Evolutionary conservation across 2,329 filamentous ascomycete genomes (phyloP), one percentile per base, ranked within the genome.

Genomic region (Hypoxylon sp.): DNA sequence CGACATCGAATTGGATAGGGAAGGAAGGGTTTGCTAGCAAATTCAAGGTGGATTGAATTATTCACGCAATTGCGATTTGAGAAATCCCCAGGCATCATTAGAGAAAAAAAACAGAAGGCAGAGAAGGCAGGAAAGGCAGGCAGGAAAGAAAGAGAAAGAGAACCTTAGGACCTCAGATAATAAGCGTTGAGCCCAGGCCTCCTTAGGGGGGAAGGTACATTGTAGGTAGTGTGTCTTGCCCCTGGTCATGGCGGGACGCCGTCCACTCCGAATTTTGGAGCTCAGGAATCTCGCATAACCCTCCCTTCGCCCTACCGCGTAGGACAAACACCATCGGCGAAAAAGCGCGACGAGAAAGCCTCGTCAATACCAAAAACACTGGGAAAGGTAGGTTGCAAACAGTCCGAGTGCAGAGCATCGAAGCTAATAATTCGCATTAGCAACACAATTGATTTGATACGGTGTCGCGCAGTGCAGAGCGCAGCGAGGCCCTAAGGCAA

Each of bases 231-330:
- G 57, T 57, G 56, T 61, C 32, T 47, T 65, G 51, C 37, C 62
- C 55, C 55, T 64, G 67, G 56, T 56, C 39, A 37, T 61, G 52
- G 67, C 62, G 59, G 53, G 52, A 50, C 51, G 42, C 69, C 69
- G 69, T 54, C 66, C 57, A 66, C 66, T 67, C 66, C 69, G 69
- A 66, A 71, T 65, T 71, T 71, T 69, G 59, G 69, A 69, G 69
- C 66, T 69, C 47, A 69, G 69, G 69, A 71, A 71, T 71, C 61
- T 65, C 47, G 54, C 27, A 68, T 68, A 66, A 67, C 62, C 60
- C 63, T 67, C 63, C 66, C 66, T 69, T 71, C 63, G 51, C 66
- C 69, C 66, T 69, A 69, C 69, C 69, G 69, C 69, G 69, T 67
- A 71, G 58, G 57, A 67, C 66, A 69, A 71, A 71, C 69, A 71